Percentiles rank a stretch among this genome's conserved stretches.
Evolutionary conservation across 352 stramenopile species (phyloP).

Genomic region (Phytophthora citrophthora): DNA sequence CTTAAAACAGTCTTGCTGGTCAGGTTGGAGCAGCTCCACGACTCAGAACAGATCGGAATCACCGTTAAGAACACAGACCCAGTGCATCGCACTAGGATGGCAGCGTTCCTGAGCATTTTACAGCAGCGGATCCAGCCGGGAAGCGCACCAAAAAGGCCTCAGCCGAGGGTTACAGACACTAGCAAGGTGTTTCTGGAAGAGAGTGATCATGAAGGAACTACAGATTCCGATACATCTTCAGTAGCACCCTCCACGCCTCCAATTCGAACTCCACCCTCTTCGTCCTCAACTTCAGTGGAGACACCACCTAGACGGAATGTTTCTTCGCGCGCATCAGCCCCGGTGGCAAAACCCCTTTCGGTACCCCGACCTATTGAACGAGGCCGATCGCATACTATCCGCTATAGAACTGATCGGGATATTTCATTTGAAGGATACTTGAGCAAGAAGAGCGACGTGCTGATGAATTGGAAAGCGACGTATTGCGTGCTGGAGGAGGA

Average conservation of each 20-base stretch:
- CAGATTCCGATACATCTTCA: constrained; percentile 38
- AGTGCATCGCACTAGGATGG: constrained; percentile 50
- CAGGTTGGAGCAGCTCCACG: constrained; percentile 70
- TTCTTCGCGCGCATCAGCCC: neutral
- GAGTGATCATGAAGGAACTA: constrained; percentile 37
- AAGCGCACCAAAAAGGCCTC: constrained; percentile 46
- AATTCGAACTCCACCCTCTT: constrained; percentile 16
- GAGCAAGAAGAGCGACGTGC: constrained; percentile 83
- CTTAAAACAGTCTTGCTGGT: constrained; percentile 64
- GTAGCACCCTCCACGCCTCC: constrained; percentile 20
- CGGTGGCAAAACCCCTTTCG: neutral
- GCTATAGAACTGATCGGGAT: constrained; percentile 66
- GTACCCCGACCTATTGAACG: constrained; percentile 32
- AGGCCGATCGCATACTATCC: constrained; percentile 64
- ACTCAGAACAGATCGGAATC: constrained; percentile 71
- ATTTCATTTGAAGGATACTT: constrained; percentile 88
- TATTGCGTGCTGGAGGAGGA: constrained; percentile 86
- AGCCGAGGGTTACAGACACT: constrained; percentile 48
- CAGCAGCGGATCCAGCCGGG: constrained; percentile 71
- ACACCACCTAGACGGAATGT: constrained; percentile 17
- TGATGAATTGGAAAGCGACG: constrained; percentile 70
- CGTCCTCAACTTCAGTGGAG: constrained; percentile 12
- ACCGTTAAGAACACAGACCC: constrained; percentile 76
- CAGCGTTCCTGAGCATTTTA: constrained; percentile 58
- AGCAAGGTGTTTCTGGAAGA: constrained; percentile 64